These are phyloP conservation scores for Prosopis cineraria DNA, from an alignment of 306 rosid species.

Conservation along the genomic window DNA sequence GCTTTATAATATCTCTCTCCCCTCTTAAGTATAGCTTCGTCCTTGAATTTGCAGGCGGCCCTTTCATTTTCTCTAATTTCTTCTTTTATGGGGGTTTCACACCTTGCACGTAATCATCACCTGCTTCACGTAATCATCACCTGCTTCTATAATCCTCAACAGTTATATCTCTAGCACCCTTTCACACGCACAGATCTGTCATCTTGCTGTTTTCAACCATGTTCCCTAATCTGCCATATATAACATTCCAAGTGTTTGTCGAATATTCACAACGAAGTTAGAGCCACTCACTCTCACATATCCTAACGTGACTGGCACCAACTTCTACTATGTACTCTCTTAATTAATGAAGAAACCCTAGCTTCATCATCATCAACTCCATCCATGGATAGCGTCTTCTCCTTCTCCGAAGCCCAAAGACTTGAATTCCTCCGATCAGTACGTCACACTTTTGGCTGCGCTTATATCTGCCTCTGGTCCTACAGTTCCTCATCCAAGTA, in stretches of 20 bases:
- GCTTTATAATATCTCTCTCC: too few species aligned
- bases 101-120: neutral
- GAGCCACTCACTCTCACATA: neutral
- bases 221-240: neutral
- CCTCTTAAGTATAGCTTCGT: neutral
- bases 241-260: neutral
- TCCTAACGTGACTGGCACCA: neutral
- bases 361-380: neutral
- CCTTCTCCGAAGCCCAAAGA: conserved; percentile 40
- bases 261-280: neutral
- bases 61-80: neutral
- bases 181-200: neutral
- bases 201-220: neutral
- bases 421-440: conserved; percentile 40
- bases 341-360: conserved; percentile 14
- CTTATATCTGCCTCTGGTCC: conserved; percentile 63
- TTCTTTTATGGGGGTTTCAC: neutral
- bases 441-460: conserved; percentile 45
- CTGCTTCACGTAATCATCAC: neutral
- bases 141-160: too few species aligned
- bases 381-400: conserved; percentile 50
- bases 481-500: conserved; percentile 47
- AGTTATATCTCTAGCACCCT: too few species aligned
- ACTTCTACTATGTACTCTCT: neutral
- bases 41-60: neutral